Base-by-base conservation (phyloP, 805 yeast species). In the Lachancea waltii region DNA sequence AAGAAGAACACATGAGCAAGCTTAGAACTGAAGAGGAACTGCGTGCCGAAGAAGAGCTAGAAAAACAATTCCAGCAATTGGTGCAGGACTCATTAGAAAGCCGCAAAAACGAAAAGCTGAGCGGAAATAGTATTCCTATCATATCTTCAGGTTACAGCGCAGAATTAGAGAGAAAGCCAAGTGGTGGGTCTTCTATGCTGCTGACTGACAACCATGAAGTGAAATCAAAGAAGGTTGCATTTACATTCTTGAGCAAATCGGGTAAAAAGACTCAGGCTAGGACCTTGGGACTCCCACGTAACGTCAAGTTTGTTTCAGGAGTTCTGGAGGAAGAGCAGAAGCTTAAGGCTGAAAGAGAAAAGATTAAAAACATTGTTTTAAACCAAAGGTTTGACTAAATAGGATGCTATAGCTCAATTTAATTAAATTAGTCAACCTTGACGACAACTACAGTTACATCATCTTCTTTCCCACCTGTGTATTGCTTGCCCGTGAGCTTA, bases 391-490 rank as follows among this genome's bases (percentile, higher is more conserved):
- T 51, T 43, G 67, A 63, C 33, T 61, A 53, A 48, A 36, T 30
- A 27, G 20, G 19, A 21, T 7, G 17, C n/a, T 17, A 16, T 19
- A 10, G n/a, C 10, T 16, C 22, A 23, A 13, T 13, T 16, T 15
- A 4, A 11, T 17, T 23, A 10, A 24, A 36, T 21, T 23, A 23
- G 26, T 23, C 28, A 11, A 84, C 86, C 52, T 75, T 72, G 30
- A 86, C 78, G 52, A 85, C 70, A 1, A 89, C 81, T 13, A 82
- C 75, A 1, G 97, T 86, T 26, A 92, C 82, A 61, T 90, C 98
- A 63, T 90, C 98, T 32, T 87, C 94, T 64, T 90, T 90, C 10
- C 98, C 98, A 23, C 98, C 97, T 42, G 77, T 68, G 54, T 84
- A 83, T 30, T 69, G 66, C 52, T 78, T 81, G 3, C 82, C 82